Conservation (phyloP, 805 yeast genomes). For the Metschnikowia gelsemii region DNA sequence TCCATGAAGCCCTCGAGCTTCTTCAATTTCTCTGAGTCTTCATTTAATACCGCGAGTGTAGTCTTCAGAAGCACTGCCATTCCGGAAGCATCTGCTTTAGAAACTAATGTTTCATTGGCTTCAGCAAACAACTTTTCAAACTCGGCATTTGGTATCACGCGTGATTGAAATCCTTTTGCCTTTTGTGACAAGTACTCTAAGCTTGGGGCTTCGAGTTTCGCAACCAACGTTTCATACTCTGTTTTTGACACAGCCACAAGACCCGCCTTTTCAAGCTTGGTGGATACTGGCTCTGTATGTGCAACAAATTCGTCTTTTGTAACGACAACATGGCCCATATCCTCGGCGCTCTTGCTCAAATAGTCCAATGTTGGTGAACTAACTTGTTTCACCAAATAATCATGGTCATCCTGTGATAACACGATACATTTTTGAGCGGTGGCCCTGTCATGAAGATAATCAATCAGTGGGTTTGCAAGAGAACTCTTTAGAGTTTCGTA, state of each 20-base stretch:
- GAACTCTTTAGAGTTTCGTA: slow-evolving; percentile 8
- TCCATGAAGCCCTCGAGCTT: slow-evolving; percentile 8
- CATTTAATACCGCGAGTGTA: slow-evolving; percentile 20
- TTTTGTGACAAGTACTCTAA: slow-evolving; percentile 11
- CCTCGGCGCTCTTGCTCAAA: slow-evolving; percentile 26
- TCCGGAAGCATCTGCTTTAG: slow-evolving; percentile 21
- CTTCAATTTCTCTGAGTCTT: slow-evolving; percentile 10
- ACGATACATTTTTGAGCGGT: slow-evolving; percentile 6
- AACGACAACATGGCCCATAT: slow-evolving; percentile 12
- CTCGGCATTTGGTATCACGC: slow-evolving; percentile 15
- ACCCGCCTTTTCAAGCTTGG: slow-evolving; percentile 12
- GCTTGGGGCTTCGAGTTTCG: slow-evolving; percentile 8
- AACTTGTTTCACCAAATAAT: slow-evolving; percentile 14
- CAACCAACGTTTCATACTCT: slow-evolving; percentile 9
- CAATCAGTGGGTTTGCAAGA: slow-evolving; percentile 16
- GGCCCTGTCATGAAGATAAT: slow-evolving; percentile 12
- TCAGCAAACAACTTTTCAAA: slow-evolving; percentile 12
- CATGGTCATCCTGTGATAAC: slow-evolving; percentile 9
- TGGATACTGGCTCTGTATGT: slow-evolving; percentile 10
- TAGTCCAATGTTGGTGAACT: slow-evolving; percentile 23
- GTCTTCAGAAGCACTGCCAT: slow-evolving; percentile 18
- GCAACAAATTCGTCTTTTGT: slow-evolving; percentile 4
- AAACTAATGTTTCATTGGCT: slow-evolving; percentile 12
- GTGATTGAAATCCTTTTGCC: slow-evolving; percentile 11
- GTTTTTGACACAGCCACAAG: slow-evolving; percentile 13